Base-by-base conservation (phyloP, 2,329 filamentous ascomycete genomes). In the Rhynchosporium agropyri region DNA sequence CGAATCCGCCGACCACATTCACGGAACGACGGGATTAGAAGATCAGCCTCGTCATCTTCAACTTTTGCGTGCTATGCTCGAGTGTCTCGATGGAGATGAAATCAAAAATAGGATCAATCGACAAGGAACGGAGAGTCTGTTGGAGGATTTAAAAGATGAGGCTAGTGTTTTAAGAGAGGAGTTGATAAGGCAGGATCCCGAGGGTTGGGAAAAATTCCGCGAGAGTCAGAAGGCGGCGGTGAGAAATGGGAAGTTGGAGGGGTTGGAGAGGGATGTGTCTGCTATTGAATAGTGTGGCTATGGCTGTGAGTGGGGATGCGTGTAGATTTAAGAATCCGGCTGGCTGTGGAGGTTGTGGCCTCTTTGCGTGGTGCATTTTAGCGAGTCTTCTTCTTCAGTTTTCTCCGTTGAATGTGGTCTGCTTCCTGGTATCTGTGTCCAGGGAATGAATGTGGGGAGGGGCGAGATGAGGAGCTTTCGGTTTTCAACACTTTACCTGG, bases 181-280 rank as follows among this genome's bases (percentile, higher is more conserved):
- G 56, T 72, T 88, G 67, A 79, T 84, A 20, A 84, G 84, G 4
- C 81, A 83, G 33, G 90, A 92, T 67, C 85, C 87, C 0, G 84
- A 86, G 65, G 82, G 89, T 73, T 85, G 90, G 83, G 81, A 83
- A 56, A 76, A 77, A 7, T 85, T 92, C 71, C 80, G 83, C 29
- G 84, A 89, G 75, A 79, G 81, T 43, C 85, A 87, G 75, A 78
- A 83, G 70, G 68, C 65, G 26, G 71, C 72, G 43, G 49, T 64
- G 48, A 67, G 64, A 61, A 74, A 74, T 63, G 49, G 46, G n/a
- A 61, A 40, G 40, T 51, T 70, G 20, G 65, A 57, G 29, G 68
- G 63, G 28, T 20, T 67, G 55, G 61, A 63, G 46, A 58, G 56
- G 50, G 63, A 68, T 63, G 64, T 61, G 31, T 69, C 64, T 64